Evolutionary conservation across 495 filamentous ascomycete species (phyloP).

Genomic region (Cercophora scortea): DNA sequence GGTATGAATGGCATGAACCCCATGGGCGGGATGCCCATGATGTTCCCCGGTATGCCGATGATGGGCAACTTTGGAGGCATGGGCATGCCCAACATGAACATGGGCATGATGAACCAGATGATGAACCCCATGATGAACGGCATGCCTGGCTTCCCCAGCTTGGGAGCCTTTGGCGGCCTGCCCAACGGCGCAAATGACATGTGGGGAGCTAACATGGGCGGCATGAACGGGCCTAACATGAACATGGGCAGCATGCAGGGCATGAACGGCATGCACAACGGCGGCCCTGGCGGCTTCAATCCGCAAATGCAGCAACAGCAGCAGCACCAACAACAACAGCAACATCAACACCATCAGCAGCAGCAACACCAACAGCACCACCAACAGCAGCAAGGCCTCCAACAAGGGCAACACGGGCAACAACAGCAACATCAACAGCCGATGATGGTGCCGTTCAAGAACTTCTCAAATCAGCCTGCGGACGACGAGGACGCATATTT

Average conservation of each 20-base stretch:
- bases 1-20: background rate
- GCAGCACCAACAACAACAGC: conserved; percentile 22
- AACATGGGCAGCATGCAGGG: conserved; percentile 6
- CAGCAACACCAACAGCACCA: conserved; percentile 24
- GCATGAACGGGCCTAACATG: conserved; percentile 41
- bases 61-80: conserved; percentile 11
- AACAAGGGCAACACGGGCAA: conserved; percentile 34
- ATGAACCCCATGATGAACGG: conserved; percentile 50
- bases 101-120: conserved; percentile 33
- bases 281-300: conserved; percentile 2
- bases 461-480: conserved; percentile 63
- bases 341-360: conserved; percentile 12
- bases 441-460: conserved; percentile 5
- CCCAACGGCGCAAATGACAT: conserved; percentile 10
- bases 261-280: conserved; percentile 17
- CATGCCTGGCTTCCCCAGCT: conserved; percentile 19
- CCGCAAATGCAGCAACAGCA: conserved; percentile 18
- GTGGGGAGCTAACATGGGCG: conserved; percentile 26
- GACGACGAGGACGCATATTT: conserved; percentile 92
- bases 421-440: conserved; percentile 21
- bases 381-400: conserved; percentile 15
- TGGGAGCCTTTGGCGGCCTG: conserved; percentile 23
- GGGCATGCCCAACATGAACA: conserved; percentile 20
- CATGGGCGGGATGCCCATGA: conserved; percentile 26
- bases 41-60: conserved; percentile 25